These are phyloP conservation scores for Candida loeiensis DNA, from an alignment of 805 yeast genomes.

Conservation along the genomic window DNA sequence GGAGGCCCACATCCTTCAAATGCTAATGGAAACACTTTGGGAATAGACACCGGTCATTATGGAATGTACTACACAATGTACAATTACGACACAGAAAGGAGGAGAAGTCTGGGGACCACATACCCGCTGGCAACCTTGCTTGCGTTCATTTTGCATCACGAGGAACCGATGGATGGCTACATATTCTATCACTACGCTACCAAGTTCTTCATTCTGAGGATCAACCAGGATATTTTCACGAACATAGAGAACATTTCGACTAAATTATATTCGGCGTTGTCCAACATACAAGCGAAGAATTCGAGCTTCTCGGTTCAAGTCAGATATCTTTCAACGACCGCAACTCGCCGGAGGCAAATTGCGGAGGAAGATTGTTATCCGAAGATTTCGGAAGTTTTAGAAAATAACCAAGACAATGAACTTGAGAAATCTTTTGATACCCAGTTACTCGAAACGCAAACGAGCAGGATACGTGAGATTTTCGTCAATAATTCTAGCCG, in stretches of 20 bases:
- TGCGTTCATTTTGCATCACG: conserved; percentile 10
- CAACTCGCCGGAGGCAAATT: background rate
- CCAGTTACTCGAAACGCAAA: conserved; percentile 19
- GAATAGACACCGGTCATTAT: conserved; percentile 39
- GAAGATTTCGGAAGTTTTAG: conserved; percentile 2
- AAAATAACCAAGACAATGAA: conserved; percentile 1
- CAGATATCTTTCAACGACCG: conserved; percentile 10
- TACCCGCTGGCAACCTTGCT: conserved; percentile 11
- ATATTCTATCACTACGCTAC: conserved; percentile 11
- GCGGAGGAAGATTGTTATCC: background rate
- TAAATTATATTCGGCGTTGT: conserved; percentile 19
- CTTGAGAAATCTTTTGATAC: conserved; percentile 16
- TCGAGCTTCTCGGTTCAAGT: conserved; percentile 6
- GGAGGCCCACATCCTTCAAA: conserved; percentile 26
- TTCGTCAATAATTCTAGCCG: conserved; percentile 15
- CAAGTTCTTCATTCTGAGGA: conserved; percentile 28
- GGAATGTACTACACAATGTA: conserved; percentile 41
- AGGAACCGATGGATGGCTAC: conserved; percentile 1
- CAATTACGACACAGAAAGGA: conserved; percentile 30
- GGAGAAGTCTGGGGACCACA: conserved; percentile 7
- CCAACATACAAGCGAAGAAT: conserved; percentile 9
- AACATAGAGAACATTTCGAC: conserved; percentile 23
- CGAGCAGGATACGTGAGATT: conserved; percentile 16
- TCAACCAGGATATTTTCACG: conserved; percentile 27
- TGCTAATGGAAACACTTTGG: conserved; percentile 17